A percentile compares a stretch with the other conserved stretches of the same genome.
Conservation (phyloP, 345 rosid species). For the Eucalyptus marginata region DNA sequence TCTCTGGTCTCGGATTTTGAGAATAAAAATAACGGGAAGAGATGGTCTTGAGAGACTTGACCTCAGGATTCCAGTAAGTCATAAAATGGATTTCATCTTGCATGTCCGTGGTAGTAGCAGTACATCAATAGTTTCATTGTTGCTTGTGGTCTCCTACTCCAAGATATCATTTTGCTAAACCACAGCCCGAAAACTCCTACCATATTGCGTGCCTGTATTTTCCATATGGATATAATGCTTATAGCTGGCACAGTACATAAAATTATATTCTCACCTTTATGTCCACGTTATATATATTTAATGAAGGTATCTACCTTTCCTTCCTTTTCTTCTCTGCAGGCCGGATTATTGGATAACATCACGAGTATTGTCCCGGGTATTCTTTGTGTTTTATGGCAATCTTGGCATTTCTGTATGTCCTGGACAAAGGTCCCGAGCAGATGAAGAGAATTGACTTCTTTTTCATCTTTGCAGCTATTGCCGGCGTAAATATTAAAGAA, state of each 20-base stretch:
- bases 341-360: constrained; percentile 82
- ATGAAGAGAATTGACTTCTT: neutral
- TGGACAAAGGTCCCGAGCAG: neutral
- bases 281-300: neutral
- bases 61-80: constrained; percentile 78
- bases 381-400: neutral
- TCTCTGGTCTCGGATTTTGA: constrained; percentile 76
- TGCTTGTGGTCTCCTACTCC: neutral
- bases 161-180: neutral
- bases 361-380: constrained; percentile 94
- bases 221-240: neutral
- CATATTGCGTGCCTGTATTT: neutral
- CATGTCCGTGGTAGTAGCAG: neutral
- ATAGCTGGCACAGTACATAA: neutral
- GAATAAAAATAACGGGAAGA: constrained; percentile 74
- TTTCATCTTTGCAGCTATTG: constrained; percentile 38
- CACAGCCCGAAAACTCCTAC: neutral
- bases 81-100: neutral
- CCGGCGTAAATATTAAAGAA: constrained; percentile 75
- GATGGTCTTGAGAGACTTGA: constrained; percentile 85
- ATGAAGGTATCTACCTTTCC: neutral
- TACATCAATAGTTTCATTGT: neutral
- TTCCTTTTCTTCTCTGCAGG: constrained; percentile 21
- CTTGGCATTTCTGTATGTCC: neutral
- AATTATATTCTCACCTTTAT: neutral